Evolutionary conservation across 2,329 filamentous ascomycete species (phyloP).

Genomic region (Cucurbitaria berberidis): DNA sequence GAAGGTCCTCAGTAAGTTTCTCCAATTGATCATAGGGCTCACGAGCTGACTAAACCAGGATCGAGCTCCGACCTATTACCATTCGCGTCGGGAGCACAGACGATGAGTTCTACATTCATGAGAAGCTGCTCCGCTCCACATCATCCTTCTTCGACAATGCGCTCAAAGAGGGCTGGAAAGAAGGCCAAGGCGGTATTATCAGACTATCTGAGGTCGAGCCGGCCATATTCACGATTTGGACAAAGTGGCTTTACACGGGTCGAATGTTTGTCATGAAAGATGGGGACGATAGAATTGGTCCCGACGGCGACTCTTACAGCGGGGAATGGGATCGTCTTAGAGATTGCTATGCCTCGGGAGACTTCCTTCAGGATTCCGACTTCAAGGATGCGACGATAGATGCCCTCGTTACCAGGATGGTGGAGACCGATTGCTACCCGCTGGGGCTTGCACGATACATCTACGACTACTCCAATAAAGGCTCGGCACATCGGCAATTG

Average conservation of each 20-base stretch:
- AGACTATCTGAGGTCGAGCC: neutral
- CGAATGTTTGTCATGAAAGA: neutral
- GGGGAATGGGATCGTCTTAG: neutral
- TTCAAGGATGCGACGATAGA: constrained; percentile 7
- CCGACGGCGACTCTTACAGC: neutral
- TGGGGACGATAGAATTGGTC: neutral
- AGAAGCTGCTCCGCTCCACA: constrained; percentile 1
- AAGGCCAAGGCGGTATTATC: constrained; percentile 1
- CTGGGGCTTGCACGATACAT: neutral
- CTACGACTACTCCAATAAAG: neutral
- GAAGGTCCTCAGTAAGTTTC: constrained; percentile 1
- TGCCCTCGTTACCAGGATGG: neutral
- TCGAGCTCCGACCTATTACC: neutral
- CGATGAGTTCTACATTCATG: constrained; percentile 1
- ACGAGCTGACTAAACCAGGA: neutral
- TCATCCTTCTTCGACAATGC: constrained; percentile 8
- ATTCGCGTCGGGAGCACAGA: neutral
- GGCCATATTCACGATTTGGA: constrained; percentile 6
- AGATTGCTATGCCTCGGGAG: neutral
- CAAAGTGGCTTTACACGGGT: constrained; percentile 15
- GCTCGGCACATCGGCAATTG: neutral
- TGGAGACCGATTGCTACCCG: neutral
- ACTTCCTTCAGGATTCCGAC: constrained; percentile 2
- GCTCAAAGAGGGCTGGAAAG: constrained; percentile 5
- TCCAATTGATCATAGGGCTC: neutral